Evolutionary conservation across 768 basidiomycete species (phyloP).

Genomic region (Lactifluus rugatus): DNA sequence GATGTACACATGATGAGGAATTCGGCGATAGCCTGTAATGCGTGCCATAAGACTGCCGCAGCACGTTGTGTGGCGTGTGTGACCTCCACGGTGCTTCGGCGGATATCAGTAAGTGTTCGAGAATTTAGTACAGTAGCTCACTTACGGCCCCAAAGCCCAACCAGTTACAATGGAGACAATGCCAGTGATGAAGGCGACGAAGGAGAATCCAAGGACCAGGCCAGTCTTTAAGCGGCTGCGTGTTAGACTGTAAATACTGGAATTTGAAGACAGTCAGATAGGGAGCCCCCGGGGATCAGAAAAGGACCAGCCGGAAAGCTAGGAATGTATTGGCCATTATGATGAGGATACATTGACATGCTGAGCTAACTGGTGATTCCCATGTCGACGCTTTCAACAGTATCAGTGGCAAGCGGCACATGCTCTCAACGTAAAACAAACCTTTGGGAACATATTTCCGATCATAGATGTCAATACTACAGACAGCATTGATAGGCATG

Average conservation of each 20-base stretch:
- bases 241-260: neutral
- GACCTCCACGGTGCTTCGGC: neutral
- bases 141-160: neutral
- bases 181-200: neutral
- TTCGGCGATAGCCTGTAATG: neutral
- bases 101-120: neutral
- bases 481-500: neutral
- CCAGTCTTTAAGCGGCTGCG: neutral
- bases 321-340: neutral
- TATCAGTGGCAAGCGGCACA: neutral
- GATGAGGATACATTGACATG: neutral
- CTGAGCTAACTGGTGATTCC: neutral
- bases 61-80: neutral
- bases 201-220: neutral
- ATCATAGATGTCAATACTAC: neutral
- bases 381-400: neutral
- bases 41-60: neutral
- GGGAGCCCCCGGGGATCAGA: neutral
- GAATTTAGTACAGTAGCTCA: neutral
- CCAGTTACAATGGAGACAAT: neutral
- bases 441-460: neutral
- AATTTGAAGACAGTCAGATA: neutral
- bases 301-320: neutral
- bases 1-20: conserved; percentile 1
- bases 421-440: neutral